Percentiles rank a stretch among this genome's conserved stretches.
Conservation (phyloP, 2,329 filamentous ascomycete genomes). For the Emmonsia crescens region DNA sequence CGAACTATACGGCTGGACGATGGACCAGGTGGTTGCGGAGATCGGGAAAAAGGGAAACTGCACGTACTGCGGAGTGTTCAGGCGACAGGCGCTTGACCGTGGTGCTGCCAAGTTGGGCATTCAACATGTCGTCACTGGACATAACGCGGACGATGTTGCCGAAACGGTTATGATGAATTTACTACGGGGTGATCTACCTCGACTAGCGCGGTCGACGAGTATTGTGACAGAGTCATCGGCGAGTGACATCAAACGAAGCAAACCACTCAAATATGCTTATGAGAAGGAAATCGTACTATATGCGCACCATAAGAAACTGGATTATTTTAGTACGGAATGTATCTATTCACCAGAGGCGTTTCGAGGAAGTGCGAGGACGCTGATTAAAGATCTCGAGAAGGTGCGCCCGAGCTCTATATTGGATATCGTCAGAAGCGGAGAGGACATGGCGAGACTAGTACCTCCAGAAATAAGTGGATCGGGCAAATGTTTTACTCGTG, state of each 20-base stretch:
- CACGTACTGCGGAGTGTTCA: slow-evolving; percentile 96
- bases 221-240: slow-evolving; percentile 69
- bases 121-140: slow-evolving; percentile 88
- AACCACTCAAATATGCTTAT: slow-evolving; percentile 95
- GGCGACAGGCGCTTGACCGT: slow-evolving; percentile 84
- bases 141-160: slow-evolving; percentile 94
- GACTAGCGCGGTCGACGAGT: slow-evolving; percentile 76
- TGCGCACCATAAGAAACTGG: slow-evolving; percentile 88
- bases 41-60: slow-evolving; percentile 98
- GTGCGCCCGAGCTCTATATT: slow-evolving; percentile 89
- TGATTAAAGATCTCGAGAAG: slow-evolving; percentile 92
- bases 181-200: slow-evolving; percentile 76
- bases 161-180: slow-evolving; percentile 98
- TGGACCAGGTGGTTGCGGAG: slow-evolving; percentile 95
- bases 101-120: slow-evolving; percentile 81
- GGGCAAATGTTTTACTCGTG: slow-evolving; percentile 12
- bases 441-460: slow-evolving; percentile 89
- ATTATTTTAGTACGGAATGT: slow-evolving; percentile 98
- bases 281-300: slow-evolving; percentile 99
- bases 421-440: slow-evolving; percentile 87
- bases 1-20: slow-evolving; percentile 95
- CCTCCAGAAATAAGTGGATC: slow-evolving; percentile 45
- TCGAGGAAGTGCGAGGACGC: slow-evolving; percentile 73
- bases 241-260: slow-evolving; percentile 90
- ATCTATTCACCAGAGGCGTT: slow-evolving; percentile 98